phyloP scores from a whole-genome alignment of 1,139 yeast genomes.

The Pneumocystis carinii region DNA sequence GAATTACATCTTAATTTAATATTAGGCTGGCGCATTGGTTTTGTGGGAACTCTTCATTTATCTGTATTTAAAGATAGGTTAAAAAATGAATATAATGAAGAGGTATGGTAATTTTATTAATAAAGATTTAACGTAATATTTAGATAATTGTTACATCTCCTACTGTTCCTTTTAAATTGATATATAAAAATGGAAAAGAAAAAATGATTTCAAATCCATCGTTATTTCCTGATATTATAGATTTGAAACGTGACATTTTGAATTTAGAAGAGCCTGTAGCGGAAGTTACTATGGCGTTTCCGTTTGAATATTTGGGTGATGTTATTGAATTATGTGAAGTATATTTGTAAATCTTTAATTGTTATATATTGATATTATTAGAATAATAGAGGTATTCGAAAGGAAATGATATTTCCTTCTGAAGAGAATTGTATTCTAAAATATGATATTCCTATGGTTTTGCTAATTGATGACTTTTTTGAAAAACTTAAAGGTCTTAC shows the following conservation, averaged over 20 bases:
- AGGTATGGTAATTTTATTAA: slow-evolving; percentile 21
- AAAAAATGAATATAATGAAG: slow-evolving; percentile 87
- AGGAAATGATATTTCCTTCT: slow-evolving; percentile 59
- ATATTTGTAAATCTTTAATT: slow-evolving; percentile 1
- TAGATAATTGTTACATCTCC: slow-evolving; percentile 76
- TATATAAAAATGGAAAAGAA: slow-evolving; percentile 49
- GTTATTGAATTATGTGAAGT: slow-evolving; percentile 77
- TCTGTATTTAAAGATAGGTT: slow-evolving; percentile 83
- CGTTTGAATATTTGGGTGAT: slow-evolving; percentile 72
- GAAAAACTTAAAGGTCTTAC: slow-evolving; percentile 84
- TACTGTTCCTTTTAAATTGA: slow-evolving; percentile 78
- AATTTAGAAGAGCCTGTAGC: slow-evolving; percentile 76
- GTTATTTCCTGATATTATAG: slow-evolving; percentile 57
- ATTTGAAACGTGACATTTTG: slow-evolving; percentile 31
- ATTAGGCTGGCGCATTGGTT: slow-evolving; percentile 86
- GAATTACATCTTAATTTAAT: neutral
- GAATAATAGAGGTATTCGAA: slow-evolving; percentile 60
- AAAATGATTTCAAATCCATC: slow-evolving; percentile 72
- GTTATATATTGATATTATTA: neutral
- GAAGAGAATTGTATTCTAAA: slow-evolving; percentile 60
- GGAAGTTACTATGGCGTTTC: slow-evolving; percentile 79
- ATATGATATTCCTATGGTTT: slow-evolving; percentile 73
- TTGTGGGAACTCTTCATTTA: slow-evolving; percentile 86
- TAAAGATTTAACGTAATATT: neutral
- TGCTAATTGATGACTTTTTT: slow-evolving; percentile 84